These are phyloP conservation scores for Ascochyta lentis DNA, from an alignment of 2,329 filamentous ascomycete genomes.

Conservation along the genomic window DNA sequence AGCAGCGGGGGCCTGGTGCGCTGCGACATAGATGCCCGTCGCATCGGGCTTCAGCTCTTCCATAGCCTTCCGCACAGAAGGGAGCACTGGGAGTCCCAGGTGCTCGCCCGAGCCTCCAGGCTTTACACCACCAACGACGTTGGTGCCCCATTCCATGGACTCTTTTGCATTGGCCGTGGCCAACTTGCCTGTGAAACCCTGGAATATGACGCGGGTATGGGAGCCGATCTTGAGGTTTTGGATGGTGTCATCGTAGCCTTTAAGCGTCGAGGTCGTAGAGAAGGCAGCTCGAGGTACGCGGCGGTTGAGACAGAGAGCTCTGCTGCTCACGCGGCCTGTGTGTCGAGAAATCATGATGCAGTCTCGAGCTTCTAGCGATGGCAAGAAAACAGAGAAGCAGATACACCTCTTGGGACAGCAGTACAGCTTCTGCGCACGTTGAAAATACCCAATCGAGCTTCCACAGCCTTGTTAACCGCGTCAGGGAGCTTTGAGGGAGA, in stretches of 20 bases:
- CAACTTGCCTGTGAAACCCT: constrained; percentile 72
- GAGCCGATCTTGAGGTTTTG: constrained; percentile 70
- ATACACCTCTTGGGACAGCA: background rate
- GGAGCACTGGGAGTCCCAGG: constrained; percentile 73
- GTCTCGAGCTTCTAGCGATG: background rate
- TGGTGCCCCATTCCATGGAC: constrained; percentile 78
- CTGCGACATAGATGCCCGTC: constrained; percentile 80
- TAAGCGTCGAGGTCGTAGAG: constrained; percentile 38
- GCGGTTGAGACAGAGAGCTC: constrained; percentile 4
- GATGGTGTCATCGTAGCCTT: constrained; percentile 67
- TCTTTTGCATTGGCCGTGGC: constrained; percentile 79
- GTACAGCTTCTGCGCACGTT: background rate
- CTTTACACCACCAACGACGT: constrained; percentile 79
- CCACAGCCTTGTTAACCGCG: background rate
- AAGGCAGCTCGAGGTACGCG: constrained; percentile 28
- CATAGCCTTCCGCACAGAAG: constrained; percentile 72
- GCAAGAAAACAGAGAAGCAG: background rate
- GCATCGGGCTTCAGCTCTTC: constrained; percentile 75
- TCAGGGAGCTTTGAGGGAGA: constrained; percentile 3
- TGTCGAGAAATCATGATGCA: constrained; percentile 17
- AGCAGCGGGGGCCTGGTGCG: constrained; percentile 73
- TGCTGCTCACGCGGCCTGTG: constrained; percentile 19
- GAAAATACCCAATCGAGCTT: constrained; percentile 2
- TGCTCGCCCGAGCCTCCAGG: constrained; percentile 74
- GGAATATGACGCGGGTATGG: constrained; percentile 72